Evolutionary conservation across 139 green algal species (phyloP).

Genomic region (Chlorella sorokiniana): DNA sequence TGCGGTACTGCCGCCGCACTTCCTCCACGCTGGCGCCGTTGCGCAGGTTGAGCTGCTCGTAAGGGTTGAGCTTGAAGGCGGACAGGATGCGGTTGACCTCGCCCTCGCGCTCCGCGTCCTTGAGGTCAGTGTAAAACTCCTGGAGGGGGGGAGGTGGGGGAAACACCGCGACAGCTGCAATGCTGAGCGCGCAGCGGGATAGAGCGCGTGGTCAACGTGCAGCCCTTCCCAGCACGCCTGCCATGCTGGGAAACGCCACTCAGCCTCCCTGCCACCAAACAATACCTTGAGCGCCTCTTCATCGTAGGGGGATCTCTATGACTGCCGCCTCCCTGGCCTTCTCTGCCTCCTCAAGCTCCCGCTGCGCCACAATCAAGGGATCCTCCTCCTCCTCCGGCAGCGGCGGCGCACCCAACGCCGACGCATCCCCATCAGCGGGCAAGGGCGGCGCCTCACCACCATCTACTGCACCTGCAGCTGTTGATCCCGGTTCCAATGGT

Average conservation of each 20-base stretch:
- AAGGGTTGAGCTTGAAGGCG: slow-evolving; percentile 98
- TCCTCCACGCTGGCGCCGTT: slow-evolving; percentile 84
- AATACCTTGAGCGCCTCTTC: slow-evolving; percentile 41
- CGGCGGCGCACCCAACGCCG: background rate
- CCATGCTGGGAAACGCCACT: too few species aligned
- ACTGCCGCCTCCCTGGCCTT: slow-evolving; percentile 29
- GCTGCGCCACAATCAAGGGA: slow-evolving; percentile 39
- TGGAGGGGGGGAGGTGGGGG: background rate
- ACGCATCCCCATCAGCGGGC: background rate
- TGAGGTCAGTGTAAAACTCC: slow-evolving; percentile 89
- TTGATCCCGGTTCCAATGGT: background rate
- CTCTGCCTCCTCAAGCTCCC: slow-evolving; percentile 42
- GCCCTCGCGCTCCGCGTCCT: slow-evolving; percentile 90
- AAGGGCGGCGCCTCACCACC: background rate
- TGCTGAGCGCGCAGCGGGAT: background rate
- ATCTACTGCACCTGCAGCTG: background rate
- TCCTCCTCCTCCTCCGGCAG: slow-evolving; percentile 44
- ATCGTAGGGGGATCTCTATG: slow-evolving; percentile 40
- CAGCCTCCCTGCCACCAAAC: background rate
- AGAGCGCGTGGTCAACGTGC: background rate
- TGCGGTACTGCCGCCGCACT: slow-evolving; percentile 87
- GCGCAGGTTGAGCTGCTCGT: slow-evolving; percentile 87
- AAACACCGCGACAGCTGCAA: background rate
- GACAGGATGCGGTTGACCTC: slow-evolving; percentile 92
- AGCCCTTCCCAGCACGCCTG: background rate